Conservation (phyloP, 108 stramenopile genomes). For the Nitzschia sp. region DNA sequence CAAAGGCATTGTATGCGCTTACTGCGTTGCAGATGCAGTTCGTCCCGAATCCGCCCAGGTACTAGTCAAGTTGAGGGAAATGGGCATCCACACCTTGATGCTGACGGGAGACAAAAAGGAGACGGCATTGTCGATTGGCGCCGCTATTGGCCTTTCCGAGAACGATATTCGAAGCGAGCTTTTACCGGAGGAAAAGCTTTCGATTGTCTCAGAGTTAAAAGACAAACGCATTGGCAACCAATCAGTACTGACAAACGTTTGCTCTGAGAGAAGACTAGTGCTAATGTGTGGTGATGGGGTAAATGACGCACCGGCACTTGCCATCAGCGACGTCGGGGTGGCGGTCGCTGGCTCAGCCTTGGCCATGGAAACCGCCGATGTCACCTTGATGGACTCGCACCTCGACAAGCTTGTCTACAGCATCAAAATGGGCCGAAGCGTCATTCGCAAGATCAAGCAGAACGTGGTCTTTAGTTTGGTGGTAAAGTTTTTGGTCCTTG, state of each 20-base stretch:
- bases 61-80: constrained; percentile 54
- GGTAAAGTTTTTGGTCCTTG: constrained; percentile 65
- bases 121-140: constrained; percentile 85
- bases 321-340: constrained; percentile 91
- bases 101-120: constrained; percentile 90
- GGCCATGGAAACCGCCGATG: constrained; percentile 90
- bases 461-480: constrained; percentile 70
- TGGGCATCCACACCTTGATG: constrained; percentile 87
- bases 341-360: constrained; percentile 96
- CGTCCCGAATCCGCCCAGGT: constrained; percentile 59
- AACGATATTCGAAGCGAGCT: constrained; percentile 57
- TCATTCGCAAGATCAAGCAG: constrained; percentile 67
- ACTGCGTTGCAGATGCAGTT: constrained; percentile 72
- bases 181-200: constrained; percentile 75
- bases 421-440: constrained; percentile 61
- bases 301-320: constrained; percentile 95
- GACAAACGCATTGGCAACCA: constrained; percentile 6
- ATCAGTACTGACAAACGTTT: constrained; percentile 28
- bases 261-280: constrained; percentile 33
- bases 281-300: constrained; percentile 96
- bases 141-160: constrained; percentile 55
- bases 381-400: constrained; percentile 77
- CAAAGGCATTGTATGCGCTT: constrained; percentile 74
- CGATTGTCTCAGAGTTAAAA: constrained; percentile 35
- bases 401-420: constrained; percentile 64